Conservation (phyloP, 202 grass and related monocot genomes). For the Brachypodium distachyon region DNA sequence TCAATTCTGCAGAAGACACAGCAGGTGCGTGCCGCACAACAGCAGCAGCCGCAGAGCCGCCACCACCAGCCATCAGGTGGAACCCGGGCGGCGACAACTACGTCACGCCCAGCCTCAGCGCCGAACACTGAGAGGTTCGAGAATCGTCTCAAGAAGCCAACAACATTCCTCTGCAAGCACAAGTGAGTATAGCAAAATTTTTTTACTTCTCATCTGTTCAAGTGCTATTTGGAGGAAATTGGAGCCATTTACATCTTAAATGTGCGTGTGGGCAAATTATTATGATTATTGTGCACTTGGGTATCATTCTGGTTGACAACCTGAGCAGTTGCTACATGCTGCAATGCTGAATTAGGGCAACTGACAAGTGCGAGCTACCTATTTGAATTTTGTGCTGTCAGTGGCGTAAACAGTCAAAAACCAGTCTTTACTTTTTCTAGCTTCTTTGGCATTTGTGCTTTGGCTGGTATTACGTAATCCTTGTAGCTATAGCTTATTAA, state of each 20-base stretch:
- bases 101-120: slow-evolving; percentile 15
- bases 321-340: slow-evolving; percentile 7
- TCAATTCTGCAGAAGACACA: slow-evolving; percentile 75
- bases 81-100: slow-evolving; percentile 7
- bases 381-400: not conserved
- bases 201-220: not conserved
- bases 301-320: slow-evolving; percentile 14
- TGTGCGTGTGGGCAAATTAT: not conserved
- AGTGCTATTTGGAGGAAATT: not conserved
- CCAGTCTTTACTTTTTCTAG: not conserved
- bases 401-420: not conserved
- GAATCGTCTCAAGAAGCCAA: slow-evolving; percentile 91
- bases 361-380: not conserved
- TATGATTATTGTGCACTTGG: not conserved
- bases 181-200: slow-evolving; percentile 49
- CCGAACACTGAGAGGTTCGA: slow-evolving; percentile 52
- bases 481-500: not conserved
- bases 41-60: slow-evolving; percentile 17
- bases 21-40: slow-evolving; percentile 23
- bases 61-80: slow-evolving; percentile 25
- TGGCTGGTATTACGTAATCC: not conserved
- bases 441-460: not conserved
- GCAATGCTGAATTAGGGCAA: not conserved
- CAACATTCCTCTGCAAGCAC: slow-evolving; percentile 95
- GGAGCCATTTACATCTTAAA: not conserved